phyloP scores from a whole-genome alignment of 768 basidiomycete genomes.

The Boletus speciosus region DNA sequence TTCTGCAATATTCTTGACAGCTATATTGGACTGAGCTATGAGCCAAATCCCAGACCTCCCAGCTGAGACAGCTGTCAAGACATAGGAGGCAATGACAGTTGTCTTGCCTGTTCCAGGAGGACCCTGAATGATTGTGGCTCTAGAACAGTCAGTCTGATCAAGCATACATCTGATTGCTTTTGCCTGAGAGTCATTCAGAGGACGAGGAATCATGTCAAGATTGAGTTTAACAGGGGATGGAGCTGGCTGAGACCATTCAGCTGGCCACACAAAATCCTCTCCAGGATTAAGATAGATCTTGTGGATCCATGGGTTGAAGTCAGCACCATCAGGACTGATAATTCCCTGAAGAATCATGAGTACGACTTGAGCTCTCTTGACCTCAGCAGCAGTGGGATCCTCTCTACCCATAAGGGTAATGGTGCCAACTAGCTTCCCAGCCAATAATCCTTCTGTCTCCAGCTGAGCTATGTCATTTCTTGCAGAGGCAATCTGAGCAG shows the following conservation, averaged over 20 bases:
- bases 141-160: slow-evolving; percentile 27
- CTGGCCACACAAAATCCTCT: slow-evolving; percentile 37
- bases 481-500: slow-evolving; percentile 18
- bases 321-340: slow-evolving; percentile 21
- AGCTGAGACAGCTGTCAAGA: slow-evolving; percentile 41
- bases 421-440: slow-evolving; percentile 29
- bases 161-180: slow-evolving; percentile 39
- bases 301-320: slow-evolving; percentile 37
- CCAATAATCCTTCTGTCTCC: slow-evolving; percentile 19
- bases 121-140: slow-evolving; percentile 41
- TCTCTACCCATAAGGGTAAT: slow-evolving; percentile 54
- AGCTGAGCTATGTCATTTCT: slow-evolving; percentile 21
- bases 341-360: slow-evolving; percentile 36
- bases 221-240: slow-evolving; percentile 17
- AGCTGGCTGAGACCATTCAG: slow-evolving; percentile 25
- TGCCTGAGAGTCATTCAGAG: slow-evolving; percentile 40
- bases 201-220: slow-evolving; percentile 17
- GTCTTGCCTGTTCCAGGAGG: slow-evolving; percentile 75
- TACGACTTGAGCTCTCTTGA: slow-evolving; percentile 32
- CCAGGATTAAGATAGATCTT: slow-evolving; percentile 32
- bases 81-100: slow-evolving; percentile 65
- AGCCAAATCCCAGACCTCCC: slow-evolving; percentile 64
- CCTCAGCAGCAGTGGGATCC: slow-evolving; percentile 57
- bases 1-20: slow-evolving; percentile 87
- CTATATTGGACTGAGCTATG: slow-evolving; percentile 81